Base-by-base conservation (phyloP, 306 rosid genomes). In the Lathyrus aphaca region DNA sequence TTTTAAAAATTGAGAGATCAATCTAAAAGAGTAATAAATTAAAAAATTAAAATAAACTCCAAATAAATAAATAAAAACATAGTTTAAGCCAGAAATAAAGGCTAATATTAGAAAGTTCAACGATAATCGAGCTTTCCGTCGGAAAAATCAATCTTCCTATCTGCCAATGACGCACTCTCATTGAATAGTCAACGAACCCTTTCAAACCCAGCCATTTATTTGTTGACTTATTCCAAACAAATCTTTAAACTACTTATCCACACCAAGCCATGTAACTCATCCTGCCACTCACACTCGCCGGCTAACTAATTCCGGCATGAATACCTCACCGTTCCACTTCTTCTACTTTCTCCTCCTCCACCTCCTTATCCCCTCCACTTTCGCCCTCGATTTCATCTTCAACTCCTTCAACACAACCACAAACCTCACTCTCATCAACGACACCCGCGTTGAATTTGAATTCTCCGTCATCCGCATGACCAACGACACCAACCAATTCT, bases 381-480 rank as follows among this genome's bases (percentile, higher is more conserved):
- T 39, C 15, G 78, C 88, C 8, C 16, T 93, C 4, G 85, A 90
- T 12, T 88, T 93, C 62, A 54, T 83, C 72, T 74, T 80, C 83
- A 88, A 88, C 51, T 86, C 94, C 66, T 93, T 93, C 83, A 44
- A 74, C 63, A 72, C 77, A 54, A 57, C 68, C 59, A 82, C 86
- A 38, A 81, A 80, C 79, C 29, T 93, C 53, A 82, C 81, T 21
- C 85, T 93, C 73, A 66, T 81, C 84, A 70, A 69, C 84, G 98
- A 93, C 43, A 85, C 98, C 0, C 76, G 48, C 0, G 1, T 93
- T 56, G 96, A 93, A 64, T 4, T 93, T 56, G 96, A 93, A 64
- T 4, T 32, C 56, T 11, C 88, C 40, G 83, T 81, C 65, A 55
- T 93, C 51, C 92, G 93, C 60, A 86, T 93, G 78, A 93, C 84